phyloP scores from a whole-genome alignment of 768 basidiomycete genomes.

The Dacryopinax primogenitus region DNA sequence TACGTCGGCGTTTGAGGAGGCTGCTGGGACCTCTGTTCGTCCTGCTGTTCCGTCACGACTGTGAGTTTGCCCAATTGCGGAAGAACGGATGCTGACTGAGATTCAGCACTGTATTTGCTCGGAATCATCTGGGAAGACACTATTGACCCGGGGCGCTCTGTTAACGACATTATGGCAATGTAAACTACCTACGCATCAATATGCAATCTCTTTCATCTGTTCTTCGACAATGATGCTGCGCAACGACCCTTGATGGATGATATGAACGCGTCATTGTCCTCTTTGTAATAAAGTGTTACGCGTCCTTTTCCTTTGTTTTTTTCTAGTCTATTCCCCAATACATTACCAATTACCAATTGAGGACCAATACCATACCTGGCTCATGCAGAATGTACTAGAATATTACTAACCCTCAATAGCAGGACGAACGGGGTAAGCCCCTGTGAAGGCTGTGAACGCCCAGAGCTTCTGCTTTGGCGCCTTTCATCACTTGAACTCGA shows the following conservation, averaged over 20 bases:
- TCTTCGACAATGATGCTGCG: neutral
- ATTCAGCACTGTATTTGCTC: conserved; percentile 23
- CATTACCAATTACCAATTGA: neutral
- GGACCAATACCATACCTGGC: neutral
- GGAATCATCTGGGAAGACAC: conserved; percentile 19
- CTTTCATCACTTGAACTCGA: neutral
- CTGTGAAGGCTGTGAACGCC: neutral
- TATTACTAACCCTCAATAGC: neutral
- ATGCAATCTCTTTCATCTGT: neutral
- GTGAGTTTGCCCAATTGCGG: conserved; percentile 36
- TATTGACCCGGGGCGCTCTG: neutral
- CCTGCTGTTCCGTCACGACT: conserved; percentile 51
- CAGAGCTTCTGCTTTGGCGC: neutral
- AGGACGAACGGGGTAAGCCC: neutral
- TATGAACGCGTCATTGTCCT: conserved; percentile 4
- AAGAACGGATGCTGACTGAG: neutral
- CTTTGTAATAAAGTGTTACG: conserved; percentile 8
- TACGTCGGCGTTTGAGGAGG: conserved; percentile 67
- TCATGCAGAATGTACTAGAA: neutral
- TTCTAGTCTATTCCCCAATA: conserved; percentile 5
- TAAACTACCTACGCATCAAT: neutral
- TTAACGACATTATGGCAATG: neutral
- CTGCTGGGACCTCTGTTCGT: conserved; percentile 55
- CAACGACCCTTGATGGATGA: neutral
- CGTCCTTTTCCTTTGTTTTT: conserved; percentile 5